These are phyloP conservation scores for Stentor roeselii DNA, from an alignment of 73 alveolate genomes.

Conservation along the genomic window DNA sequence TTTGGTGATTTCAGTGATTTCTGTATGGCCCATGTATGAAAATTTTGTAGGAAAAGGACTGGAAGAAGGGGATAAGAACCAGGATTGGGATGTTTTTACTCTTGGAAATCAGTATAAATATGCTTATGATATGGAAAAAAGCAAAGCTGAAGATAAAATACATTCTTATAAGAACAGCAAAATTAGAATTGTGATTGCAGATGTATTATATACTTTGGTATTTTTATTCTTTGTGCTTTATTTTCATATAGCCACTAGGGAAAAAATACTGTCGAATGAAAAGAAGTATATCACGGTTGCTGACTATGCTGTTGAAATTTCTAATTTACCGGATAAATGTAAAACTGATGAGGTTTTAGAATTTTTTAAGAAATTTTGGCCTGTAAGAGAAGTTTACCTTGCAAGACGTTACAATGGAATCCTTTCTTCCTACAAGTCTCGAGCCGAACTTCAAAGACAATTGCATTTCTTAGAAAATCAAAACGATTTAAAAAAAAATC, in stretches of 20 bases:
- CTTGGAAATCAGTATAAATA: constrained; percentile 25
- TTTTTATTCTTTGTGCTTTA: constrained; percentile 5
- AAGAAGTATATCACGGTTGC: constrained; percentile 3
- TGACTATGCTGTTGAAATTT: constrained; percentile 33
- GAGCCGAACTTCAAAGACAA: constrained; percentile 38
- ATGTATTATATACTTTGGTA: not conserved
- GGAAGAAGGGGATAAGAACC: not conserved
- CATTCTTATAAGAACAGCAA: not conserved
- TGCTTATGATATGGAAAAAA: not conserved
- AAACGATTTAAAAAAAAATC: constrained; percentile 16
- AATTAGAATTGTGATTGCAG: not conserved
- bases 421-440: constrained; percentile 23
- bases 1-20: constrained; percentile 29
- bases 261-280: not conserved
- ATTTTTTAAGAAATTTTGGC: constrained; percentile 31
- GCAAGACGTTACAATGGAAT: constrained; percentile 36
- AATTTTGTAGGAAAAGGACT: constrained; percentile 32
- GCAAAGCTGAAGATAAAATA: not conserved
- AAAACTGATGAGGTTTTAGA: constrained; percentile 3
- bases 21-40: constrained; percentile 32
- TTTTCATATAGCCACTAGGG: not conserved
- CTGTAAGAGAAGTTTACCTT: constrained; percentile 32
- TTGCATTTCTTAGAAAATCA: not conserved
- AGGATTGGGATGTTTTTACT: constrained; percentile 19
- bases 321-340: not conserved